Percentiles rank a stretch among this genome's conserved stretches.
phyloP scores from a whole-genome alignment of 2,329 filamentous ascomycete species.

The Elsinoe ampelina region DNA sequence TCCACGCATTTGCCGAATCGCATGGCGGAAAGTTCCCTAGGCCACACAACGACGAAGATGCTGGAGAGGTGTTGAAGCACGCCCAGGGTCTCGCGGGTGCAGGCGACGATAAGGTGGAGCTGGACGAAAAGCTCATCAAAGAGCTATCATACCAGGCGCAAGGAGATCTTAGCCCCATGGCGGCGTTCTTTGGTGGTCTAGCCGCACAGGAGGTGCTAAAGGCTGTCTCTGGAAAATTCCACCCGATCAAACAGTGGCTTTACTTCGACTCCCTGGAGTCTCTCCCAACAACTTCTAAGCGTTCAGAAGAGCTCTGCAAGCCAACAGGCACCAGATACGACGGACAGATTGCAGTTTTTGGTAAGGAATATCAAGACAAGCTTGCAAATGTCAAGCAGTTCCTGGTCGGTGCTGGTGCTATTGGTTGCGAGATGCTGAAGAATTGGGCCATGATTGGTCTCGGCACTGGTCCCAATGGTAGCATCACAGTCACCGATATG shows the following conservation, averaged over 20 bases:
- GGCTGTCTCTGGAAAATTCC: conserved; percentile 94
- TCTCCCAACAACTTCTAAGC: conserved; percentile 62
- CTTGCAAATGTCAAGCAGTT: conserved; percentile 85
- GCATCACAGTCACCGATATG: conserved; percentile 92
- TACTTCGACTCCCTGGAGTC: conserved; percentile 99
- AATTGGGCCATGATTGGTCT: conserved; percentile 99
- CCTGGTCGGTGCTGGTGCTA: conserved; percentile 90
- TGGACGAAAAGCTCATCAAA: conserved; percentile 85
- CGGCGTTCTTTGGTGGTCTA: conserved; percentile 89
- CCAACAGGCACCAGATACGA: conserved; percentile 82
- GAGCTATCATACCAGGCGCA: conserved; percentile 91
- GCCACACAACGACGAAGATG: conserved; percentile 78
- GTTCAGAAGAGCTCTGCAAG: conserved; percentile 81
- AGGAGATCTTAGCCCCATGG: conserved; percentile 85
- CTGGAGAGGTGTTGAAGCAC: conserved; percentile 63
- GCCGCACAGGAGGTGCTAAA: conserved; percentile 93
- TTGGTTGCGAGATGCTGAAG: conserved; percentile 98
- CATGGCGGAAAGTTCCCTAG: conserved; percentile 65
- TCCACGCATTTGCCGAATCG: conserved; percentile 72
- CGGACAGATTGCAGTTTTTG: conserved; percentile 94
- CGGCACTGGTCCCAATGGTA: conserved; percentile 76
- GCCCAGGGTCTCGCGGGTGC: conserved; percentile 62
- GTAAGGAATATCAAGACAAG: conserved; percentile 87
- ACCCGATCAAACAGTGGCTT: conserved; percentile 89
- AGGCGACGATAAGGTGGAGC: conserved; percentile 62